A percentile compares a stretch with the other conserved stretches of the same genome.
Evolutionary conservation across 768 basidiomycete species (phyloP).

Genomic region (Mycena amicta): DNA sequence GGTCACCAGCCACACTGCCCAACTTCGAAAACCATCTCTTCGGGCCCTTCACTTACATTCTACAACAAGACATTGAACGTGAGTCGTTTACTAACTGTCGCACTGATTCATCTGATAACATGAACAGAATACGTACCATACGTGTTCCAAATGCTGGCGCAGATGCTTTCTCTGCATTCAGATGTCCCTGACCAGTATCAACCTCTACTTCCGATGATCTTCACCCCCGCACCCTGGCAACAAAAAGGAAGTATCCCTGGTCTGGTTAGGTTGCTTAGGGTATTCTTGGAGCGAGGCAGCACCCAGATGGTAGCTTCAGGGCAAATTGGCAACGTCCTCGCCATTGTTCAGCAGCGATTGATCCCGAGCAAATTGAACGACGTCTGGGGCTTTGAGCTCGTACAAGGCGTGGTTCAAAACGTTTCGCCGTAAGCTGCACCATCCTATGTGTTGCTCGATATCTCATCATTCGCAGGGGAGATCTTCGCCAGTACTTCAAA

Average conservation of each 20-base stretch:
- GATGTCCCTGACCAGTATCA: conserved; percentile 77
- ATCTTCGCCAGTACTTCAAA: conserved; percentile 74
- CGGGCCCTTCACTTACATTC: conserved; percentile 82
- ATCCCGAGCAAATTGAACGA: conserved; percentile 89
- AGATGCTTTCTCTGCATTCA: conserved; percentile 86
- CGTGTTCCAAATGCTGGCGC: conserved; percentile 94
- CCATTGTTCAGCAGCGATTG: conserved; percentile 87
- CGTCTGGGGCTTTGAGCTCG: conserved; percentile 86
- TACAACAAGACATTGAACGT: conserved; percentile 95
- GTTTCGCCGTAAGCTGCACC: conserved; percentile 69
- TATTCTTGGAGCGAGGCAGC: conserved; percentile 77
- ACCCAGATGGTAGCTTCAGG: conserved; percentile 65
- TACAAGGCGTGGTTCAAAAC: conserved; percentile 73
- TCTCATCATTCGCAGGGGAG: conserved; percentile 41
- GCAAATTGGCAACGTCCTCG: conserved; percentile 78
- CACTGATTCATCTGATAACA: conserved; percentile 7
- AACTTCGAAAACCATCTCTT: conserved; percentile 84
- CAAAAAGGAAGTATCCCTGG: conserved; percentile 95
- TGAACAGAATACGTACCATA: conserved; percentile 93
- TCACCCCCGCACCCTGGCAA: conserved; percentile 87
- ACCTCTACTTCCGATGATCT: conserved; percentile 75
- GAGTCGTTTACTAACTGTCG: conserved; percentile 26
- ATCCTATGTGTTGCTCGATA: not conserved
- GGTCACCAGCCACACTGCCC: conserved; percentile 63
- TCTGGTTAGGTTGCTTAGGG: conserved; percentile 83